These are phyloP conservation scores for Pythium pyrilobum DNA, from an alignment of 352 stramenopile species.

Conservation along the genomic window DNA sequence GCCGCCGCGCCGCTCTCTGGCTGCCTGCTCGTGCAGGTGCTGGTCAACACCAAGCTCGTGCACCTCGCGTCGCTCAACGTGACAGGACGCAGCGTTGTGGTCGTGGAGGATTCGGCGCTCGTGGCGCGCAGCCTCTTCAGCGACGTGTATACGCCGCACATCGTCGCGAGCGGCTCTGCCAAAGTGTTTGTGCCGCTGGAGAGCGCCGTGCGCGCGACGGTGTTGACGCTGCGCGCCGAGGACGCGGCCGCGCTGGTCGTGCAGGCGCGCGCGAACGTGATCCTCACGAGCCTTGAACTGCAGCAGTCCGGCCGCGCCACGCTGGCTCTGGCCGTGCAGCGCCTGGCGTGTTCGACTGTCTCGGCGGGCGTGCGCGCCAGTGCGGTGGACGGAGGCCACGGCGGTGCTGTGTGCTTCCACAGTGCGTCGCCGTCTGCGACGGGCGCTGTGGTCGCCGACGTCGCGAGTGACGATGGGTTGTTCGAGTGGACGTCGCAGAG, in stretches of 20 bases:
- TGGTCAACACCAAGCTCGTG: slow-evolving; percentile 6
- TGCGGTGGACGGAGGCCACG: neutral
- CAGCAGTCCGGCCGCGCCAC: neutral
- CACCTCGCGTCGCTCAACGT: neutral
- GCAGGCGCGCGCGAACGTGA: neutral
- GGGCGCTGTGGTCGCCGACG: neutral
- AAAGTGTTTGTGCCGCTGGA: neutral
- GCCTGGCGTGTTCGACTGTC: neutral
- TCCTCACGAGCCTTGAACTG: neutral
- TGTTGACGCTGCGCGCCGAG: neutral
- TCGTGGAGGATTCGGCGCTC: neutral
- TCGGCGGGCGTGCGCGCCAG: neutral
- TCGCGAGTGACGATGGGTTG: neutral
- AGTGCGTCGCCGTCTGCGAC: neutral
- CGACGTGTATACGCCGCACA: neutral
- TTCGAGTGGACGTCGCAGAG: slow-evolving; percentile 1
- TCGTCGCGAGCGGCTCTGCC: neutral
- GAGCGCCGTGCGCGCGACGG: neutral
- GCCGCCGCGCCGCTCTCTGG: neutral
- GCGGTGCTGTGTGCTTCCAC: slow-evolving; percentile 9
- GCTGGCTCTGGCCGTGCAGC: neutral
- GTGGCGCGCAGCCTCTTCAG: neutral
- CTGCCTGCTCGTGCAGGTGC: slow-evolving; percentile 3
- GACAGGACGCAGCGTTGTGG: slow-evolving; percentile 6
- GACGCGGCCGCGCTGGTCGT: slow-evolving; percentile 6